Conservation (phyloP, 208 protist species). For the Wallacemonas collosoma region DNA sequence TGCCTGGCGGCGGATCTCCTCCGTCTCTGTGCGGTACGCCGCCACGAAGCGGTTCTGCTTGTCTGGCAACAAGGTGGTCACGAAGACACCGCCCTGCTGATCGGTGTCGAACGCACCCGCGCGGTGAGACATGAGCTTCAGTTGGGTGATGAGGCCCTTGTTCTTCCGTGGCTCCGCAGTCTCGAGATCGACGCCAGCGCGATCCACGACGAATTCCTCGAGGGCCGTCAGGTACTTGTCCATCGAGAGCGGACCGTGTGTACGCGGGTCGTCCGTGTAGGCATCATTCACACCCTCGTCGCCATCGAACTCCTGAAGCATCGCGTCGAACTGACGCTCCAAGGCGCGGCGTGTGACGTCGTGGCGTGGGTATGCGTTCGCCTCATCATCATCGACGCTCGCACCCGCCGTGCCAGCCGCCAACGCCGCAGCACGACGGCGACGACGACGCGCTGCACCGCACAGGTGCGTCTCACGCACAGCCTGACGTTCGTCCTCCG, state of each 20-base stretch:
- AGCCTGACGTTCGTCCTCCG: constrained; percentile 48
- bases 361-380: constrained; percentile 42
- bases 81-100: constrained; percentile 48
- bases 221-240: constrained; percentile 79
- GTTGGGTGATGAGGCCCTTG: constrained; percentile 82
- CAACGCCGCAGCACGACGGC: constrained; percentile 1
- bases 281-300: constrained; percentile 59
- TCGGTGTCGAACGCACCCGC: constrained; percentile 66
- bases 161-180: constrained; percentile 76
- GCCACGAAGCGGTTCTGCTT: constrained; percentile 76
- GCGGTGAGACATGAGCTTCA: constrained; percentile 57
- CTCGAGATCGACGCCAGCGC: constrained; percentile 66
- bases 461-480: constrained; percentile 37
- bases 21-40: constrained; percentile 64
- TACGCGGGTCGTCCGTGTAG: constrained; percentile 75
- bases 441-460: constrained; percentile 37
- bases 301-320: constrained; percentile 57
- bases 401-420: constrained; percentile 28
- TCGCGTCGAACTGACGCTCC: constrained; percentile 55
- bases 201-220: constrained; percentile 78
- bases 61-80: constrained; percentile 67
- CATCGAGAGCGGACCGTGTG: constrained; percentile 71
- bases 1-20: constrained; percentile 69
- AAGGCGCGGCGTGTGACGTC: constrained; percentile 50
- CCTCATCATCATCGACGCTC: constrained; percentile 24